Evolutionary conservation across 768 basidiomycete species (phyloP).

Genomic region (Ramaria sp.): DNA sequence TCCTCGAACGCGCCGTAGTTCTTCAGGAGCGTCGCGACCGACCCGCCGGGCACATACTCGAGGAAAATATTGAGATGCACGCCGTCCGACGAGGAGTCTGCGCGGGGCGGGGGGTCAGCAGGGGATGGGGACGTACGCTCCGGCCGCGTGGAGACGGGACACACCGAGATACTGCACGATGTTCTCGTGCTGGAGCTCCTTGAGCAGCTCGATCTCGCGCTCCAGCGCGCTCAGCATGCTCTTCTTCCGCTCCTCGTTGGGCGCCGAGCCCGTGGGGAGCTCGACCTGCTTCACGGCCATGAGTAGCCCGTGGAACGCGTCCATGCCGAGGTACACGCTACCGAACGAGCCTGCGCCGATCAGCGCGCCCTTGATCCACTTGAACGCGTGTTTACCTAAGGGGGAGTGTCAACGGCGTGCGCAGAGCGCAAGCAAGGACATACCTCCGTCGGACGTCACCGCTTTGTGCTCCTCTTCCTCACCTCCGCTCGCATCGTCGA

Average conservation of each 20-base stretch:
- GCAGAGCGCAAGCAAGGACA: conserved; percentile 11
- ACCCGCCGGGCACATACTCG: conserved; percentile 94
- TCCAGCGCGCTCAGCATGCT: conserved; percentile 88
- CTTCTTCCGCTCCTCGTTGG: conserved; percentile 88
- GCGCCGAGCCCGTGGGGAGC: conserved; percentile 69
- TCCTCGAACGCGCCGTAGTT: conserved; percentile 96
- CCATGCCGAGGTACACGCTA: conserved; percentile 93
- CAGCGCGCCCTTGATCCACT: conserved; percentile 95
- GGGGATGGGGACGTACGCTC: not conserved
- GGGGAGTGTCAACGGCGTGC: not conserved
- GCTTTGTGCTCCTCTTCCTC: conserved; percentile 32
- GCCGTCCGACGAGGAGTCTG: conserved; percentile 91
- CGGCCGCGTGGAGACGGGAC: conserved; percentile 26
- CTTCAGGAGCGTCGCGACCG: conserved; percentile 77
- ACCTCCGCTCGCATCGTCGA: conserved; percentile 22
- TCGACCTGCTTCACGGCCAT: conserved; percentile 99
- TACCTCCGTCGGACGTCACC: conserved; percentile 45
- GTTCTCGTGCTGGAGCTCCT: conserved; percentile 87
- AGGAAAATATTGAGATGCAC: conserved; percentile 91
- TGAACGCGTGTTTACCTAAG: conserved; percentile 50
- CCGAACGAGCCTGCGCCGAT: conserved; percentile 94
- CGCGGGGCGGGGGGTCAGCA: not conserved
- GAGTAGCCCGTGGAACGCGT: conserved; percentile 76
- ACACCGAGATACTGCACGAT: conserved; percentile 97
- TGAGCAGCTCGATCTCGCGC: conserved; percentile 87